phyloP scores from a whole-genome alignment of 208 protist species.

The Leishmania braziliensis region DNA sequence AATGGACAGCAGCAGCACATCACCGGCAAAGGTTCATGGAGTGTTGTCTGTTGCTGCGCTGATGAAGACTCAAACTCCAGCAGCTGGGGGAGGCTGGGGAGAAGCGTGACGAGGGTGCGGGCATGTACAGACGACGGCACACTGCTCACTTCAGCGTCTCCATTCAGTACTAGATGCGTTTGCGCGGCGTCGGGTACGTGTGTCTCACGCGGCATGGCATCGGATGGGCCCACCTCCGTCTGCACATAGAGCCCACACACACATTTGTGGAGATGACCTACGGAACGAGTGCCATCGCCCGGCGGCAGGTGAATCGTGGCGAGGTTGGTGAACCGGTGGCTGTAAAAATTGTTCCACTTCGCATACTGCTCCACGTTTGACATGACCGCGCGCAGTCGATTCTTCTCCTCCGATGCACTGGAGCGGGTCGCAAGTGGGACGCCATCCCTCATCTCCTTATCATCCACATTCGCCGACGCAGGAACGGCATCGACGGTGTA shows the following conservation, averaged over 20 bases:
- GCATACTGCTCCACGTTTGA: conserved; percentile 28
- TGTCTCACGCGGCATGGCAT: not conserved
- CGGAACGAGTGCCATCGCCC: too few relatives aligned
- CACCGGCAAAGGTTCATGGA: not conserved
- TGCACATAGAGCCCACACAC: conserved; percentile 10
- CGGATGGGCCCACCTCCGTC: not conserved
- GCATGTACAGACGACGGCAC: not conserved
- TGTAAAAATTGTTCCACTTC: conserved; percentile 41
- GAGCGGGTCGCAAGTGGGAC: not conserved
- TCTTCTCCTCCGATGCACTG: not conserved
- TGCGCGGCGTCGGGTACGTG: not conserved
- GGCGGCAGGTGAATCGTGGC: not conserved
- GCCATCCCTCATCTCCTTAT: not conserved
- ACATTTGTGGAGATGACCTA: conserved; percentile 4
- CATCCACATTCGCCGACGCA: not conserved
- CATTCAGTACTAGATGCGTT: not conserved
- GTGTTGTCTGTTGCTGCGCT: too few relatives aligned
- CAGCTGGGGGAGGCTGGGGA: conserved; percentile 16
- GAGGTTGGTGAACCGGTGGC: conserved; percentile 20
- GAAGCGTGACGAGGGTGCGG: conserved; percentile 19
- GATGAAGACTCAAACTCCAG: not conserved
- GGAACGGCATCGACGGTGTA: conserved; percentile 11
- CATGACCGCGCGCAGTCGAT: conserved; percentile 1
- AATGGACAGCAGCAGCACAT: conserved; percentile 24
- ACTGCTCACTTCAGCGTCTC: not conserved